Percentiles rank a stretch among this genome's conserved stretches.
These are phyloP conservation scores for Silene coronaria DNA, from an alignment of 179 eudicot species.

Conservation along the genomic window DNA sequence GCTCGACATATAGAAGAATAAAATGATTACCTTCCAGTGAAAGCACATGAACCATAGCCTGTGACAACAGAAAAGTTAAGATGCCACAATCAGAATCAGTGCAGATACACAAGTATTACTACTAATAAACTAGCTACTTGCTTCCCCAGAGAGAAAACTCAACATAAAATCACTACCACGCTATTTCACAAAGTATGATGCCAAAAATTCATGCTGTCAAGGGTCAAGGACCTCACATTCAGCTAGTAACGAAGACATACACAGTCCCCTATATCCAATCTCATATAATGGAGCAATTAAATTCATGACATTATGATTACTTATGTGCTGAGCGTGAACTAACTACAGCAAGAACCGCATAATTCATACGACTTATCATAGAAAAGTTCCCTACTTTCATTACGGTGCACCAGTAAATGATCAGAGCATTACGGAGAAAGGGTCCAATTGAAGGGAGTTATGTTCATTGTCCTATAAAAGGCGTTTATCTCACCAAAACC, in stretches of 20 bases:
- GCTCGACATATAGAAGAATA: not conserved
- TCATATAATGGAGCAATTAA: not conserved
- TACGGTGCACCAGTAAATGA: not conserved
- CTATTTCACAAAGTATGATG: not conserved
- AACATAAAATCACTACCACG: too few relatives aligned
- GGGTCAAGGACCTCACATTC: not conserved
- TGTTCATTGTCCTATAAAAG: too few relatives aligned
- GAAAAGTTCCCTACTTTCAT: not conserved
- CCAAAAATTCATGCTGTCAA: not conserved
- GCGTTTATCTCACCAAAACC: too few relatives aligned
- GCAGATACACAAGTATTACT: not conserved
- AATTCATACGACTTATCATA: not conserved
- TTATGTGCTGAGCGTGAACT: conserved; percentile 5
- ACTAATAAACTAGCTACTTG: too few relatives aligned
- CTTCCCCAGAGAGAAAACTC: too few relatives aligned
- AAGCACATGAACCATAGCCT: conserved; percentile 46
- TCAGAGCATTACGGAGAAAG: not conserved
- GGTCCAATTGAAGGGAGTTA: not conserved
- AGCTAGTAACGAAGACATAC: not conserved
- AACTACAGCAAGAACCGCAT: not conserved
- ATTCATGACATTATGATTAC: not conserved
- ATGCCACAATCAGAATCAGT: conserved; percentile 13
- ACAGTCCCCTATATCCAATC: not conserved
- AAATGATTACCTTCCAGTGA: conserved; percentile 38
- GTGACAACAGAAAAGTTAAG: conserved; percentile 21